These are phyloP conservation scores for Musa itinerans DNA, from an alignment of 176 grass and related monocot species.

Conservation along the genomic window DNA sequence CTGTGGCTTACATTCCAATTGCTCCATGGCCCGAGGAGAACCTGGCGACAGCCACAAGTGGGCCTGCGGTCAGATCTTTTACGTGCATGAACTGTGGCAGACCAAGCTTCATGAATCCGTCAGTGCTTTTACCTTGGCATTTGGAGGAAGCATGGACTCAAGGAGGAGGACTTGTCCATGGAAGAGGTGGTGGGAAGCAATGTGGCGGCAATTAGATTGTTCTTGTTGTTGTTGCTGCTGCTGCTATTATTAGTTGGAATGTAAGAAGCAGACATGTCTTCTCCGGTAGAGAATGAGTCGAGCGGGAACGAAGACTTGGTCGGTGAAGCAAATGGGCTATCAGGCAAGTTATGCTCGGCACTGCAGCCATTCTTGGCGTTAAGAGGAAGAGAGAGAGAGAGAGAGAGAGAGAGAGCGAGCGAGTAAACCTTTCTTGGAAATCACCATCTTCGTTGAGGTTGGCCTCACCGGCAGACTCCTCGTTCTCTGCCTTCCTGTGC, in stretches of 20 bases:
- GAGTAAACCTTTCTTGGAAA: slow-evolving; percentile 8
- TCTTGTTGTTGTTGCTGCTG: neutral
- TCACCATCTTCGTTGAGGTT: neutral
- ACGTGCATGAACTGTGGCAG: too few relatives aligned
- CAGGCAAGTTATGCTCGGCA: slow-evolving; percentile 5
- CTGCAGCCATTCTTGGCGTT: neutral
- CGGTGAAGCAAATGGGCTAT: slow-evolving; percentile 15
- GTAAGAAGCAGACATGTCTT: neutral
- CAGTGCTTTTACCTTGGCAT: slow-evolving; percentile 12
- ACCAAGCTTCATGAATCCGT: neutral
- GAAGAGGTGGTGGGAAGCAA: neutral
- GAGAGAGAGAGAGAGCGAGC: neutral
- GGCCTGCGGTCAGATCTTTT: neutral
- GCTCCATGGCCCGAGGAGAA: slow-evolving; percentile 8
- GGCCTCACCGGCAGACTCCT: slow-evolving; percentile 7
- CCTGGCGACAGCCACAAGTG: neutral
- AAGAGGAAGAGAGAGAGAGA: neutral
- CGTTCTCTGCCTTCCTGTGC: neutral
- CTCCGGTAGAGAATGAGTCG: neutral
- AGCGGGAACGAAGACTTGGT: slow-evolving; percentile 1
- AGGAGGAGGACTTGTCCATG: slow-evolving; percentile 7
- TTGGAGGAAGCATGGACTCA: slow-evolving; percentile 14
- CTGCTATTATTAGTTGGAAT: neutral
- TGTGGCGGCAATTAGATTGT: neutral
- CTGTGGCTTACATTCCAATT: slow-evolving; percentile 2